phyloP scores from a whole-genome alignment of 495 filamentous ascomycete species.

The Hypoxylon cercidicola region DNA sequence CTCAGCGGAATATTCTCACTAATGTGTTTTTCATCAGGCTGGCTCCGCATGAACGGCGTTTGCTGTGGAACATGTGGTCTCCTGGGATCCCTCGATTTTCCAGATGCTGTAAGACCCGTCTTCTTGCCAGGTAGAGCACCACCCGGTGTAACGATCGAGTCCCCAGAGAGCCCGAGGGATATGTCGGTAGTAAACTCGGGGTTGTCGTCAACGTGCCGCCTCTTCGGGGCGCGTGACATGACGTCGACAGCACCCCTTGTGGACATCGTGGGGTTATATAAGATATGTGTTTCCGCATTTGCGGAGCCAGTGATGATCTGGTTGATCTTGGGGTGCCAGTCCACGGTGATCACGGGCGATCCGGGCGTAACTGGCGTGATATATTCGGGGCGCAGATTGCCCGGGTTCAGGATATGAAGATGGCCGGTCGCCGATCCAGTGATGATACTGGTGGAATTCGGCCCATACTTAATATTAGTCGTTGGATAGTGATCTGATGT shows the following conservation, averaged over 20 bases:
- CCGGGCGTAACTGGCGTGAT: constrained; percentile 87
- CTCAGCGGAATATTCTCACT: constrained; percentile 87
- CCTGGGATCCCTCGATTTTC: constrained; percentile 78
- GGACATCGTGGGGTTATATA: constrained; percentile 88
- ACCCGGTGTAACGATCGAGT: constrained; percentile 77
- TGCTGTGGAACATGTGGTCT: constrained; percentile 82
- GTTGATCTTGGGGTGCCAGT: constrained; percentile 95
- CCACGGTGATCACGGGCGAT: constrained; percentile 80
- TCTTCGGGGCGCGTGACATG: constrained; percentile 93
- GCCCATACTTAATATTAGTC: constrained; percentile 88
- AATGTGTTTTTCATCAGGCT: constrained; percentile 91
- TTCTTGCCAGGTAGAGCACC: constrained; percentile 60
- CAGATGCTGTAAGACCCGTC: constrained; percentile 79
- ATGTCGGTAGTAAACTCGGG: constrained; percentile 84
- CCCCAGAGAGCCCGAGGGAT: constrained; percentile 79
- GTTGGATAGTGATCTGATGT: constrained; percentile 85
- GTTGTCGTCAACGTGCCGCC: constrained; percentile 93
- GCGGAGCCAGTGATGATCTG: constrained; percentile 95
- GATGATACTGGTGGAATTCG: constrained; percentile 80
- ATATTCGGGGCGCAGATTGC: constrained; percentile 83
- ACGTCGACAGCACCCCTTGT: constrained; percentile 83
- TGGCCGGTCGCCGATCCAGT: constrained; percentile 89
- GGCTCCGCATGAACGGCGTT: constrained; percentile 91
- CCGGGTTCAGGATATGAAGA: constrained; percentile 92
- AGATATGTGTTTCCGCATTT: constrained; percentile 85